These are phyloP conservation scores for Afroboletus lepidellus DNA, from an alignment of 1,284 basidiomycete genomes.

Conservation along the genomic window DNA sequence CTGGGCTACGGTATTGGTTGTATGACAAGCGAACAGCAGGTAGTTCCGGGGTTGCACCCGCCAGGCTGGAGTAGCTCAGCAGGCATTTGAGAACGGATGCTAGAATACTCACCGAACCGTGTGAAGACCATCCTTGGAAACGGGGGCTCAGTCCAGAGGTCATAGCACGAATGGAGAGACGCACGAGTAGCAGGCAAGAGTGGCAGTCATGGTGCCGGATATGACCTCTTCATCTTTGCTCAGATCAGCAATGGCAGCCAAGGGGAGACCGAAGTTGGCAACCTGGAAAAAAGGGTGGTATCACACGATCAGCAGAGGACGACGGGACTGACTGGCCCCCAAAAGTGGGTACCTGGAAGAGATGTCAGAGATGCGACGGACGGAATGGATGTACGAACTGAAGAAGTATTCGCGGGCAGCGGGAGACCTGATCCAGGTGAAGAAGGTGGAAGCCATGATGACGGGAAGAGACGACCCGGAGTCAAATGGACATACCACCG, in stretches of 20 bases:
- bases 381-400: constrained; percentile 54
- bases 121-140: constrained; percentile 82
- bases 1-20: constrained; percentile 88
- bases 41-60: constrained; percentile 93
- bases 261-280: constrained; percentile 95
- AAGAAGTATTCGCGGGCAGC: constrained; percentile 91
- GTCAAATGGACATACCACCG: not conserved
- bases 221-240: constrained; percentile 93
- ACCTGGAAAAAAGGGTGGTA: constrained; percentile 52
- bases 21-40: constrained; percentile 89
- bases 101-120: constrained; percentile 71
- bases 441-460: constrained; percentile 77
- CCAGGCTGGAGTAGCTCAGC: constrained; percentile 63
- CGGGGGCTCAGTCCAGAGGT: constrained; percentile 6
- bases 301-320: constrained; percentile 9
- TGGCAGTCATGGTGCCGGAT: constrained; percentile 92
- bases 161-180: constrained; percentile 36
- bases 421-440: constrained; percentile 85
- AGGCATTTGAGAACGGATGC: not conserved
- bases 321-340: constrained; percentile 78
- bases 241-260: constrained; percentile 88
- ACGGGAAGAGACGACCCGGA: not conserved
- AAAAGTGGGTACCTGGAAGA: constrained; percentile 85
- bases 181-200: constrained; percentile 88
- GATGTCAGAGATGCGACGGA: constrained; percentile 4